Percentiles rank a stretch among this genome's conserved stretches.
Conservation (phyloP, 192 early-diverging fungal species). For the Spizellomyces sp. region DNA sequence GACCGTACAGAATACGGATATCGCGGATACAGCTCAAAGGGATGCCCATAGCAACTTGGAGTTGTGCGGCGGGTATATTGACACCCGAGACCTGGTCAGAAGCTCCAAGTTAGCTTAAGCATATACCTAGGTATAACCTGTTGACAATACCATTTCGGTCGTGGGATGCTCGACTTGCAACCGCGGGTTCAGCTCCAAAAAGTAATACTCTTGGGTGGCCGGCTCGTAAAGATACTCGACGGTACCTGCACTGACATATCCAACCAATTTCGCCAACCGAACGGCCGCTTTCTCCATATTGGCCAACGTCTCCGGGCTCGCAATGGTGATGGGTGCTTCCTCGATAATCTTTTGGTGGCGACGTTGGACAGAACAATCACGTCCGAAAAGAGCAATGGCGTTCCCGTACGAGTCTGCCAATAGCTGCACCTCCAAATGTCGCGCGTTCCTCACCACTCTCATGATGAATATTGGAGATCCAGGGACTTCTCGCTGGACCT, state of each 20-base stretch:
- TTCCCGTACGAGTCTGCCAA: slow-evolving; percentile 97
- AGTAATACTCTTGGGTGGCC: slow-evolving; percentile 85
- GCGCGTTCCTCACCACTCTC: slow-evolving; percentile 92
- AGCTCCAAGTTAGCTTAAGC: background rate
- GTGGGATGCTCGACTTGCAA: slow-evolving; percentile 99
- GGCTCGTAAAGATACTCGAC: slow-evolving; percentile 96
- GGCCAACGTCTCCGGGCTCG: slow-evolving; percentile 62
- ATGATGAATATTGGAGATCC: slow-evolving; percentile 99
- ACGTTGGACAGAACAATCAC: slow-evolving; percentile 97
- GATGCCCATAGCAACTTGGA: slow-evolving; percentile 99
- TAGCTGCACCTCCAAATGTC: slow-evolving; percentile 96
- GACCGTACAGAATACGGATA: slow-evolving; percentile 93
- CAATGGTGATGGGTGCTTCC: slow-evolving; percentile 91
- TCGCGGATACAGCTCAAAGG: slow-evolving; percentile 93
- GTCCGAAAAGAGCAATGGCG: slow-evolving; percentile 96
- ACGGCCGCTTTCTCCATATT: slow-evolving; percentile 98
- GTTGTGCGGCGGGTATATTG: slow-evolving; percentile 95
- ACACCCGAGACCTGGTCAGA: slow-evolving; percentile 76
- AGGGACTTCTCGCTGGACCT: slow-evolving; percentile 92
- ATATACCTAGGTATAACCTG: background rate
- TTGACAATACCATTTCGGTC: slow-evolving; percentile 82
- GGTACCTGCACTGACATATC: slow-evolving; percentile 78
- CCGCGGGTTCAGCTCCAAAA: slow-evolving; percentile 96
- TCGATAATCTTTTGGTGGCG: slow-evolving; percentile 99
- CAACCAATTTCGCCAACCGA: slow-evolving; percentile 88